Evolutionary conservation across 306 rosid species (phyloP), one percentile per base, ranked within the genome.

Genomic region (Castanea sativa): DNA sequence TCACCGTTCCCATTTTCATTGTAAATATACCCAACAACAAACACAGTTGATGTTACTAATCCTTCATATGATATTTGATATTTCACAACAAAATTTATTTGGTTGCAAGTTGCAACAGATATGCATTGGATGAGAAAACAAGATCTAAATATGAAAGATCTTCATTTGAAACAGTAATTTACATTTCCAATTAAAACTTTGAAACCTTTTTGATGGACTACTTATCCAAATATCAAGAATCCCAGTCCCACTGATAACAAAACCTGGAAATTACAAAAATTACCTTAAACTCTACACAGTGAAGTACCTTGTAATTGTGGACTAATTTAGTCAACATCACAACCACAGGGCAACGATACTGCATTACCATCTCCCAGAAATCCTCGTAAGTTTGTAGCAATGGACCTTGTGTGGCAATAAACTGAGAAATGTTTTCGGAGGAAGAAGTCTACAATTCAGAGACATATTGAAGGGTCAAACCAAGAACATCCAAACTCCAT

Each of bases 341-440:
- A 82, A 94, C 82, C 35, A 87, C 94, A 76, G 97, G 99, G 85
- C 99, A 91, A 49, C 25, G 89, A 49, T 86, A 76, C 84, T 94
- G 94, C 30, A 91, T 80, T 55, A 90, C 84, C 99, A 94, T 92
- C 87, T 90, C 97, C 99, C 99, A 95, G 87, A 92, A 95, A 89
- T 92, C 99, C 87, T 92, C 96, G 13, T 81, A 95, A 13, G 99
- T 95, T 82, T 91, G 92, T 4, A 89, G 97, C 75, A 92, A 84
- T 1, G 99, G 99, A 43, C 99, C 99, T 92, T 94, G 99, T 20
- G 99, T 92, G 68, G 99, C 99, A 61, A 94, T 84, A 85, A 94
- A 94, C 76, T 73, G 86, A 32, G 99, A 90, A 75, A 90, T 80
- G 73, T 9, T 77, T 76, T 88, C 90, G 8, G 91, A 58, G 63